phyloP scores from a whole-genome alignment of 352 stramenopile species.

The Pythium sukuiense region DNA sequence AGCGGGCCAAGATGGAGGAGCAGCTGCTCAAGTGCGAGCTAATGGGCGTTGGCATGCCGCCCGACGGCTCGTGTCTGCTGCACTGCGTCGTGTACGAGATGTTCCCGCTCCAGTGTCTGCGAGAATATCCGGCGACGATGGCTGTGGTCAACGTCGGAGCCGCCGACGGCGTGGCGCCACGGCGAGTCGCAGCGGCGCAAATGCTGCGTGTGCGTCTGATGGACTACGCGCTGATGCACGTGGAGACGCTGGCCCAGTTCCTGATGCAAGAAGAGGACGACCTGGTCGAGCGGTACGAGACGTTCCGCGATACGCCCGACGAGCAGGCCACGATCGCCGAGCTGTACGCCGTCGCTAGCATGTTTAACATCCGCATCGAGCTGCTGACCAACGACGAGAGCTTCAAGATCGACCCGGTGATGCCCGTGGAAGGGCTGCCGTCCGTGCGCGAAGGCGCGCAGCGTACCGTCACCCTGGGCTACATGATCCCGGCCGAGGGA shows the following conservation, averaged over 20 bases:
- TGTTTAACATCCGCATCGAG: slow-evolving; percentile 84
- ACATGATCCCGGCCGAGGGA: slow-evolving; percentile 65
- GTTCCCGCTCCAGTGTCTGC: slow-evolving; percentile 76
- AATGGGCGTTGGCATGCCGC: slow-evolving; percentile 76
- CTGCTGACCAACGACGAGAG: slow-evolving; percentile 81
- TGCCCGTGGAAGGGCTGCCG: slow-evolving; percentile 59
- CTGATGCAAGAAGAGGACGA: slow-evolving; percentile 76
- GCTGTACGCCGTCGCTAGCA: slow-evolving; percentile 72
- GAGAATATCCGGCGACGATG: slow-evolving; percentile 71
- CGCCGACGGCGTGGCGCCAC: slow-evolving; percentile 72
- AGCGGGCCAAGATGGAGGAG: slow-evolving; percentile 79
- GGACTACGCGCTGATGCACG: slow-evolving; percentile 72
- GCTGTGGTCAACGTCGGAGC: slow-evolving; percentile 80
- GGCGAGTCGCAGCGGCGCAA: slow-evolving; percentile 62
- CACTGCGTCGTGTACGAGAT: slow-evolving; percentile 87
- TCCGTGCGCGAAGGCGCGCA: slow-evolving; percentile 52
- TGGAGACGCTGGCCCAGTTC: slow-evolving; percentile 55
- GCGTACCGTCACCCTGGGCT: slow-evolving; percentile 67
- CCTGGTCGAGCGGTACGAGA: slow-evolving; percentile 66
- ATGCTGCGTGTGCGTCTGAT: slow-evolving; percentile 67
- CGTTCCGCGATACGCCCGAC: slow-evolving; percentile 65
- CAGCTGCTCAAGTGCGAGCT: slow-evolving; percentile 60
- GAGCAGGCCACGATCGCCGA: slow-evolving; percentile 81
- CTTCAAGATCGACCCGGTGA: slow-evolving; percentile 81
- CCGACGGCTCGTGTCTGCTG: slow-evolving; percentile 77